Conservation (phyloP, 225 moss, liverwort and hornwort species). For the Thuidium tamariscinum region DNA sequence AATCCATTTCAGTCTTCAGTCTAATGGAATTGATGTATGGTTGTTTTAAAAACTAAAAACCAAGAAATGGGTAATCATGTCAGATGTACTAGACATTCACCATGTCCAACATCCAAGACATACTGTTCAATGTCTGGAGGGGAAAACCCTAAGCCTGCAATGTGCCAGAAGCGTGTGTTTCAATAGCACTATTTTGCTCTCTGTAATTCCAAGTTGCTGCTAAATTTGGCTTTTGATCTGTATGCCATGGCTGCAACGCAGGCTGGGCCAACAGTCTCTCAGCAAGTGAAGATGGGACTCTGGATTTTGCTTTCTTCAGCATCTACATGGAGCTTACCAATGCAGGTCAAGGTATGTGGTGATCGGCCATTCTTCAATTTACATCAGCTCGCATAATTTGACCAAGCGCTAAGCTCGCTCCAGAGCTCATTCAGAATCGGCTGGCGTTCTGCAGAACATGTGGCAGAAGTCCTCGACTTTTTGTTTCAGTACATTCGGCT, state of each 20-base stretch:
- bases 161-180: not conserved
- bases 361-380: not conserved
- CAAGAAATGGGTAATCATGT: not conserved
- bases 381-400: not conserved
- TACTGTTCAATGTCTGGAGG: not conserved
- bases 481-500: constrained; percentile 81
- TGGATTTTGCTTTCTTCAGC: constrained; percentile 71
- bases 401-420: not conserved
- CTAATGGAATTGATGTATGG: not conserved
- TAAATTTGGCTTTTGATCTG: not conserved
- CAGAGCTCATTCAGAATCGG: not conserved
- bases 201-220: not conserved
- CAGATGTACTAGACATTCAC: not conserved
- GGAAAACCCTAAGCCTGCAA: not conserved
- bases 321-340: constrained; percentile 87
- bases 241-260: not conserved
- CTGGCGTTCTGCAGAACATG: constrained; percentile 41
- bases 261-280: constrained; percentile 91
- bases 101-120: not conserved
- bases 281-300: constrained; percentile 71
- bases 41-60: not conserved
- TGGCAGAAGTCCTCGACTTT: constrained; percentile 62
- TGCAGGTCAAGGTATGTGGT: constrained; percentile 66
- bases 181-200: not conserved
- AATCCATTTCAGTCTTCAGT: not conserved